These are phyloP conservation scores for Epichloe baconii DNA, from an alignment of 2,329 filamentous ascomycete genomes.

Conservation along the genomic window DNA sequence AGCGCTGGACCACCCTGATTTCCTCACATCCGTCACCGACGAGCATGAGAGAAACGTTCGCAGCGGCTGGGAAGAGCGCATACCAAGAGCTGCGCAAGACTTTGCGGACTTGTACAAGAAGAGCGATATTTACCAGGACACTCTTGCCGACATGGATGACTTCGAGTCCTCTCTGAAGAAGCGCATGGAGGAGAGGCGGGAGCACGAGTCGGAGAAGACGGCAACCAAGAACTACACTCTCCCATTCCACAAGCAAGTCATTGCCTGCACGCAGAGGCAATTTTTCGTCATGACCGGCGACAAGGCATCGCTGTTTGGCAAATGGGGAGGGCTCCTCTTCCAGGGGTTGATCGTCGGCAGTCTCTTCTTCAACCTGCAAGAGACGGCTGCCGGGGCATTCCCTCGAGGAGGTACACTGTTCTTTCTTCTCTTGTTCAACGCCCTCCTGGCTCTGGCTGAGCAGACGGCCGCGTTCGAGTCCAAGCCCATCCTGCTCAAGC, in stretches of 20 bases:
- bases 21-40: conserved; percentile 67
- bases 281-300: conserved; percentile 71
- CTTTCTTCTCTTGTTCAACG: conserved; percentile 40
- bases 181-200: conserved; percentile 26
- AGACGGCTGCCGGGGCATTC: conserved; percentile 52
- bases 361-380: conserved; percentile 58
- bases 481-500: conserved; percentile 54
- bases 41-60: conserved; percentile 57
- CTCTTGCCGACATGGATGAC: conserved; percentile 48
- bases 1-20: conserved; percentile 60
- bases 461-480: conserved; percentile 50
- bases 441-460: conserved; percentile 61
- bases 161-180: conserved; percentile 49
- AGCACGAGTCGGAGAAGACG: conserved; percentile 55
- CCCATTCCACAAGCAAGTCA: conserved; percentile 59
- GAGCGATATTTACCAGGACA: conserved; percentile 45
- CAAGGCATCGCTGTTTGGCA: conserved; percentile 61
- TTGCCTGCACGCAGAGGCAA: conserved; percentile 58
- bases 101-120: conserved; percentile 51
- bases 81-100: conserved; percentile 57
- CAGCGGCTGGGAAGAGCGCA: conserved; percentile 47
- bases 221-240: conserved; percentile 63
- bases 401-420: conserved; percentile 34
- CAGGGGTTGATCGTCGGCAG: conserved; percentile 66
- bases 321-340: conserved; percentile 65